Base-by-base conservation (phyloP, 2,329 filamentous ascomycete species). In the Penicillium griseofulvum region DNA sequence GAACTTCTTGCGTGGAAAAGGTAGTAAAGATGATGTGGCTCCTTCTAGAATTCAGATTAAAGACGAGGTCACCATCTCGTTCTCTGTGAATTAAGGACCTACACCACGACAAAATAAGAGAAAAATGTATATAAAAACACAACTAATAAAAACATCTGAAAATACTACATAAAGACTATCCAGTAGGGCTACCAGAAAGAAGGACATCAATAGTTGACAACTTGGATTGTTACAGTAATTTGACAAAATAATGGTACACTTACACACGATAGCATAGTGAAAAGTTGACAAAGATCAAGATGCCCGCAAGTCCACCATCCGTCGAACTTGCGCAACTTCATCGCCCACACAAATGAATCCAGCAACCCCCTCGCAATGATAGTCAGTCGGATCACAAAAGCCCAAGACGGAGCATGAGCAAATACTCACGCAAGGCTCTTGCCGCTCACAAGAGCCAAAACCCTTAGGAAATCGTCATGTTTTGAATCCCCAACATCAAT, bases 61-160 rank as follows among this genome's bases (percentile, higher is more conserved):
- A 34, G 41, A 55, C 3, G 41, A 51, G 39, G 19, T 52, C 11
- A 36, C 33, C 9, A 45, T 55, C 17, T 38, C 52, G 9, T 51
- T 10, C 31, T 44, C 41, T 3, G 11, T 31, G 4, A 22, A 22
- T 2, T 22, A 22, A 22, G 22, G 22, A 22, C 22, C 3, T 22
- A 3, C 22, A 22, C 22, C 22, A 22, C 4, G 22, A 4, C 22
- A 22, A 22, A 22, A 22, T 22, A 3, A 22, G 22, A 22, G 4
- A 22, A 22, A 22, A 22, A 22, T 22, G 22, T 22, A 22, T 22
- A 22, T 22, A 3, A 22, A 22, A 22, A 4, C 22, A 22, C 22
- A 22, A 3, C 22, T 22, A 22, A 22, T 22, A 22, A 22, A 4
- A 22, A 4, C 22, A 22, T 22, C 22, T 22, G 22, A 22, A 22